A percentile compares a stretch with the other conserved stretches of the same genome.
Conservation (phyloP, 106 monocot genomes). For the Platanthera guangdongensis region DNA sequence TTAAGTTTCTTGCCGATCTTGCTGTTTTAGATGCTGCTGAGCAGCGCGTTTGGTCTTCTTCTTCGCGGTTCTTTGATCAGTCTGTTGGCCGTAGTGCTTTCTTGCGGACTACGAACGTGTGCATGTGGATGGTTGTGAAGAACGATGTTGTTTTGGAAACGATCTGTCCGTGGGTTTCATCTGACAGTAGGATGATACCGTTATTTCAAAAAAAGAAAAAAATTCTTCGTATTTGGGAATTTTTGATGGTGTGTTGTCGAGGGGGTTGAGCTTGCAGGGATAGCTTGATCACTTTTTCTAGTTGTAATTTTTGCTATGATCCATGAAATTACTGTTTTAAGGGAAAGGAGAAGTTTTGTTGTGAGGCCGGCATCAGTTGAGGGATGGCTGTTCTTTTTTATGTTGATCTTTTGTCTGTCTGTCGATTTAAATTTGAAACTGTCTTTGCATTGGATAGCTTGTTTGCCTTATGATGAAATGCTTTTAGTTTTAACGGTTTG, state of each 20-base stretch:
- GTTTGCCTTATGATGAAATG: background rate
- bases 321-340: background rate
- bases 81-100: background rate
- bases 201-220: background rate
- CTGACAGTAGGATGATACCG: conserved; percentile 5
- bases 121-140: background rate
- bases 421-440: too few species aligned
- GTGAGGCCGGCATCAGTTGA: conserved; percentile 1
- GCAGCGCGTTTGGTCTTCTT: background rate
- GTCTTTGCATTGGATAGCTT: background rate
- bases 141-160: background rate
- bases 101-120: background rate
- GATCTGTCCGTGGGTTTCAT: conserved; percentile 1
- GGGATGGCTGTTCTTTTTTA: background rate
- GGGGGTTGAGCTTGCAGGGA: background rate
- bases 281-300: background rate
- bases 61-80: background rate
- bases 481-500: background rate
- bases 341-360: conserved; percentile 2
- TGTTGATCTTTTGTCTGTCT: background rate
- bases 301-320: background rate
- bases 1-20: conserved; percentile 5
- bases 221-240: background rate
- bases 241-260: background rate
- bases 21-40: background rate